These are phyloP conservation scores for Corynascus novoguineensis DNA, from an alignment of 495 filamentous ascomycete genomes.

Conservation along the genomic window DNA sequence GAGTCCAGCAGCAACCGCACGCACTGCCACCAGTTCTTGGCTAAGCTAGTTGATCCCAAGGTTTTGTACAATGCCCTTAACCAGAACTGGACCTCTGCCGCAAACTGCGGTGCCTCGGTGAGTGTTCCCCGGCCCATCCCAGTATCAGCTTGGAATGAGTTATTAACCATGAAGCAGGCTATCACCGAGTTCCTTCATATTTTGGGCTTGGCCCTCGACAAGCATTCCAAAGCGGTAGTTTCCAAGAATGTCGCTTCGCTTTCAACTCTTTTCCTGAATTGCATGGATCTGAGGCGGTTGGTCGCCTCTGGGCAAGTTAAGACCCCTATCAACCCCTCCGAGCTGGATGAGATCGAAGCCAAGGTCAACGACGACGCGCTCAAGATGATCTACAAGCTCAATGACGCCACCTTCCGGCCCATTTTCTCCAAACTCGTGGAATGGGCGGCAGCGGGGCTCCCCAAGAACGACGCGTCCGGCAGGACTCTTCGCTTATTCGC, in stretches of 20 bases:
- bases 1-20: slow-evolving; percentile 57
- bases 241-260: slow-evolving; percentile 62
- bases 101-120: slow-evolving; percentile 53
- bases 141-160: not conserved
- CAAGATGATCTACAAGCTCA: slow-evolving; percentile 92
- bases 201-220: slow-evolving; percentile 63
- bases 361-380: slow-evolving; percentile 61
- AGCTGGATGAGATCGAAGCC: slow-evolving; percentile 52
- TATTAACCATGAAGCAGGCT: slow-evolving; percentile 43
- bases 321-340: slow-evolving; percentile 11
- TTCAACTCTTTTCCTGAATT: slow-evolving; percentile 62
- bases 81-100: slow-evolving; percentile 61
- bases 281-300: slow-evolving; percentile 65
- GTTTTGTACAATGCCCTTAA: slow-evolving; percentile 60
- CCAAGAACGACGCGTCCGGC: slow-evolving; percentile 55
- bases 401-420: slow-evolving; percentile 92
- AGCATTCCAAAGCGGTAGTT: slow-evolving; percentile 67
- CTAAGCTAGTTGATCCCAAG: slow-evolving; percentile 66
- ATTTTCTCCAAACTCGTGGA: slow-evolving; percentile 78
- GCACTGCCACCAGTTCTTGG: slow-evolving; percentile 64
- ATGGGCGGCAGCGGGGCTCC: slow-evolving; percentile 56
- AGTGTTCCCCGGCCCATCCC: slow-evolving; percentile 22
- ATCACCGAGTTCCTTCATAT: slow-evolving; percentile 60
- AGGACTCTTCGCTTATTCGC: slow-evolving; percentile 53
- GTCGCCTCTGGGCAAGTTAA: slow-evolving; percentile 24